Percentiles rank a stretch among this genome's conserved stretches.
Evolutionary conservation across 179 eudicot genomes (phyloP).

Genomic region (Sideroxylon spinosum): DNA sequence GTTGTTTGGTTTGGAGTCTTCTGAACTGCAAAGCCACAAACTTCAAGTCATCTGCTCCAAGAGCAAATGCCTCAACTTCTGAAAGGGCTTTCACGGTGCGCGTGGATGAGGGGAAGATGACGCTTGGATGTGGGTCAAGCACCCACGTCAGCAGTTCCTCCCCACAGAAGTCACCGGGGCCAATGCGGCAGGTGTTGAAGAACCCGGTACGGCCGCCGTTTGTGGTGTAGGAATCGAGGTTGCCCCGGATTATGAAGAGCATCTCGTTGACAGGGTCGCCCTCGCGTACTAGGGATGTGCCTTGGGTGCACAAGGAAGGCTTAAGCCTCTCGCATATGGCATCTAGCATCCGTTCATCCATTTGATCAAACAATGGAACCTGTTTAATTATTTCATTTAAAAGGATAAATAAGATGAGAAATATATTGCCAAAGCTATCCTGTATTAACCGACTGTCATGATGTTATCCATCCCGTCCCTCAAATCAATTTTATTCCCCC

Average conservation of each 20-base stretch:
- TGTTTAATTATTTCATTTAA: constrained; percentile 10
- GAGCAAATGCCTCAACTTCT: constrained; percentile 54
- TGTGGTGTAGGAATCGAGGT: constrained; percentile 53
- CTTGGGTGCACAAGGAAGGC: constrained; percentile 44
- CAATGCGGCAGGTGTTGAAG: constrained; percentile 48
- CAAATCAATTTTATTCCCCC: too few species aligned
- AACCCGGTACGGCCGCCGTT: constrained; percentile 62
- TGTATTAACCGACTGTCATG: too few species aligned
- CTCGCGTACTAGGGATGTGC: constrained; percentile 46
- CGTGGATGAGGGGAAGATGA: constrained; percentile 51
- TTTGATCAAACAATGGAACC: constrained; percentile 53
- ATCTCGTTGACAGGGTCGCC: constrained; percentile 60
- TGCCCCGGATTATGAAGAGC: constrained; percentile 57
- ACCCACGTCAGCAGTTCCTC: constrained; percentile 65
- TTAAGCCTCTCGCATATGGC: constrained; percentile 61
- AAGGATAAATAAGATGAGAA: too few species aligned
- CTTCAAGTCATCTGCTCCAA: constrained; percentile 49
- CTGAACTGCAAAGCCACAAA: constrained; percentile 54
- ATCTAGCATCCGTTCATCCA: constrained; percentile 55
- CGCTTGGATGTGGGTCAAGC: constrained; percentile 41
- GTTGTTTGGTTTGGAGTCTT: constrained; percentile 47
- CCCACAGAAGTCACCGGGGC: constrained; percentile 60
- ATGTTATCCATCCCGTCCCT: too few species aligned
- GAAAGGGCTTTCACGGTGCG: constrained; percentile 54
- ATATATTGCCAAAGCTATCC: too few species aligned